phyloP scores from a whole-genome alignment of 768 basidiomycete species.

The Mycena capillaripes region DNA sequence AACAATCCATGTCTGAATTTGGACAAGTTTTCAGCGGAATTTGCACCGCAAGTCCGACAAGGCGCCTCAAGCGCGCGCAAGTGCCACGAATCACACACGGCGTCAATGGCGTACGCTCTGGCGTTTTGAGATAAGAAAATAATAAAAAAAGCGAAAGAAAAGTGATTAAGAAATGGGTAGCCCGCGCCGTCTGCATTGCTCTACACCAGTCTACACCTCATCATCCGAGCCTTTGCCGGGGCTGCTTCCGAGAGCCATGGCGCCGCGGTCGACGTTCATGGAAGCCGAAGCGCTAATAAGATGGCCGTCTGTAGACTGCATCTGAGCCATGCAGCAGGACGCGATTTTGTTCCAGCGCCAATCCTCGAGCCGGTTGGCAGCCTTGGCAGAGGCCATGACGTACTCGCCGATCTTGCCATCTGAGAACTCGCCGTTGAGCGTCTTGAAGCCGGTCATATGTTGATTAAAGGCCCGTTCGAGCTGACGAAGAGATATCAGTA shows the following conservation, averaged over 20 bases:
- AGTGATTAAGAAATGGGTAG: background rate
- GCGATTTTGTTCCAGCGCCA: constrained; percentile 3
- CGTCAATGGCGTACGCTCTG: background rate
- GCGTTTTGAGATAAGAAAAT: background rate
- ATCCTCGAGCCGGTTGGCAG: background rate
- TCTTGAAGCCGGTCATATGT: background rate
- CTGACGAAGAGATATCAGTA: background rate
- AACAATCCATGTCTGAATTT: background rate
- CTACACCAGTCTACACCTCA: background rate
- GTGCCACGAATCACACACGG: no score
- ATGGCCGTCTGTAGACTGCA: background rate
- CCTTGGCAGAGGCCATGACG: background rate
- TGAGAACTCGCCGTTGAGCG: constrained; percentile 5
- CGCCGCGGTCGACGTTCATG: background rate
- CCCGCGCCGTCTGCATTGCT: no score
- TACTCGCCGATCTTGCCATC: background rate
- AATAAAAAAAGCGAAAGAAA: background rate
- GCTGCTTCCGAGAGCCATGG: constrained; percentile 13
- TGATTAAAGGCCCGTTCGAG: constrained; percentile 12
- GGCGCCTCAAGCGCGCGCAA: background rate
- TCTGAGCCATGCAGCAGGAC: background rate
- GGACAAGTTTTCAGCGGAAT: background rate
- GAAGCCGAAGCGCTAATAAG: background rate
- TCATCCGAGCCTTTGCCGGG: background rate
- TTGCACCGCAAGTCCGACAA: background rate